Percentiles rank a stretch among this genome's conserved stretches.
Conservation (phyloP, 352 stramenopile species). For the Globisporangium orthogonon region DNA sequence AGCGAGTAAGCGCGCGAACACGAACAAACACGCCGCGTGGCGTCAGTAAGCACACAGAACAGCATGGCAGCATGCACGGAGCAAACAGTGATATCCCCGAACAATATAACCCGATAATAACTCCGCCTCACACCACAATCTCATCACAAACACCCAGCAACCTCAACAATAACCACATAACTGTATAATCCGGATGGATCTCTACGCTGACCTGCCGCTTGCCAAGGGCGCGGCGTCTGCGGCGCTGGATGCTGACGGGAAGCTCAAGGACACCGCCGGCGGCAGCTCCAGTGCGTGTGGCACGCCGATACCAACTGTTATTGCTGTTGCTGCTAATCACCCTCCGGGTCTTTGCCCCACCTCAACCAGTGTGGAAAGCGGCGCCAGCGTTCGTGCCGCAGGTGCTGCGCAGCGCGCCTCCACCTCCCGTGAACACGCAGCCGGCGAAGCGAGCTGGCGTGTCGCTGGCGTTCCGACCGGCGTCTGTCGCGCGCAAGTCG, state of each 20-base stretch:
- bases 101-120: neutral
- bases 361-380: slow-evolving; percentile 40
- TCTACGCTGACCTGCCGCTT: slow-evolving; percentile 73
- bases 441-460: slow-evolving; percentile 17
- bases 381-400: slow-evolving; percentile 48
- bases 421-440: neutral
- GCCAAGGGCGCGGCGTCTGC: slow-evolving; percentile 50
- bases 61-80: no score
- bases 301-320: neutral
- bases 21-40: no score
- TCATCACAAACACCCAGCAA: no score
- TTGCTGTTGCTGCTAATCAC: neutral
- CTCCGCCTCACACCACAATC: no score
- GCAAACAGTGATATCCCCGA: neutral
- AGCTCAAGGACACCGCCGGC: slow-evolving; percentile 29
- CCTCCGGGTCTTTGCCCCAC: neutral
- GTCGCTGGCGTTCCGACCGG: slow-evolving; percentile 51
- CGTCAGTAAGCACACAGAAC: no score
- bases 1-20: neutral
- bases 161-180: no score
- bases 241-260: slow-evolving; percentile 41
- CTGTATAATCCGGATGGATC: slow-evolving; percentile 37
- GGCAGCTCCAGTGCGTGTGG: slow-evolving; percentile 16
- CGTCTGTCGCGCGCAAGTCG: slow-evolving; percentile 40
- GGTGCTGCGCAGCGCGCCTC: slow-evolving; percentile 14